Evolutionary conservation across 345 rosid genomes (phyloP).

Genomic region (Durio zibethinus): DNA sequence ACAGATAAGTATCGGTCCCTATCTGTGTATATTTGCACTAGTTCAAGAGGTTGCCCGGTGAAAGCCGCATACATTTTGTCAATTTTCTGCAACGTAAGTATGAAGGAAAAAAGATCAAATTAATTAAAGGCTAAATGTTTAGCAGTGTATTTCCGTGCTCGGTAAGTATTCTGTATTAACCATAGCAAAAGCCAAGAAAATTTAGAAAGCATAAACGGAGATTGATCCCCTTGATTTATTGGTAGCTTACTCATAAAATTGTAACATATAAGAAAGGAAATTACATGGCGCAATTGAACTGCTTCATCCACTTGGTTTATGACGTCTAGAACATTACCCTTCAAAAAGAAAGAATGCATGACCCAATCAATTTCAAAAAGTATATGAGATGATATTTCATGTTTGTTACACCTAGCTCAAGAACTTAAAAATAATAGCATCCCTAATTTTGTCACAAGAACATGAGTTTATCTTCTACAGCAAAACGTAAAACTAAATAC

Average conservation of each 20-base stretch:
- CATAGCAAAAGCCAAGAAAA: neutral
- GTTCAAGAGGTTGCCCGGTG: constrained; percentile 80
- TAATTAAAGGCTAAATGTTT: neutral
- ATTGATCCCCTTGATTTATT: neutral
- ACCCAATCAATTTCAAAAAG: neutral
- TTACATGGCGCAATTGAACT: constrained; percentile 68
- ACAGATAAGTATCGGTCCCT: constrained; percentile 79
- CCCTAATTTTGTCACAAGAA: neutral
- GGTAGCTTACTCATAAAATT: neutral
- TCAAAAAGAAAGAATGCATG: neutral
- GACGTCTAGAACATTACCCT: constrained; percentile 91
- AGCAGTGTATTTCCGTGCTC: neutral
- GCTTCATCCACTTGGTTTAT: constrained; percentile 90
- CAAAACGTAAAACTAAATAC: neutral
- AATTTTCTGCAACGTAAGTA: constrained; percentile 61
- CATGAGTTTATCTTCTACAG: neutral
- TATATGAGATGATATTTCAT: neutral
- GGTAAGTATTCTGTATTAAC: neutral
- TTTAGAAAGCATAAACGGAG: neutral
- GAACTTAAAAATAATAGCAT: neutral
- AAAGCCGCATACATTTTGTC: constrained; percentile 85
- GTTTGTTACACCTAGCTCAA: neutral
- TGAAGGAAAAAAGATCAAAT: constrained; percentile 3
- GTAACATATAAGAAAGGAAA: constrained; percentile 1
- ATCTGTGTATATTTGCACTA: constrained; percentile 77